Evolutionary conservation across 768 basidiomycete genomes (phyloP).

Genomic region (Trichaptum fuscoviolaceum): DNA sequence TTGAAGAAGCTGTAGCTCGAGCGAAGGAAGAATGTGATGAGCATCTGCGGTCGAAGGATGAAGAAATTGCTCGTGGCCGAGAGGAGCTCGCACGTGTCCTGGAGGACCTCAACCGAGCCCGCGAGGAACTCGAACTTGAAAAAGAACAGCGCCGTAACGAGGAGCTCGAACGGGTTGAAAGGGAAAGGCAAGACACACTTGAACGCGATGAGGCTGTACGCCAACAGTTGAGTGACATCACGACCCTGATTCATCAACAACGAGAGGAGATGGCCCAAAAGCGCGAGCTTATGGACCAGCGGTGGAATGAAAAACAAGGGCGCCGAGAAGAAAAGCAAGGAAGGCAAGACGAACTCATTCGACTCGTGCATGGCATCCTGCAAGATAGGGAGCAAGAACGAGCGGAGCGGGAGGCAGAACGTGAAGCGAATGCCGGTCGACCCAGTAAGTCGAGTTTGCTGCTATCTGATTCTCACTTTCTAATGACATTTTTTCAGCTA

Average conservation of each 20-base stretch:
- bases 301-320: slow-evolving; percentile 56
- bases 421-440: slow-evolving; percentile 45
- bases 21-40: slow-evolving; percentile 46
- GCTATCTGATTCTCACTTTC: slow-evolving; percentile 7
- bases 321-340: slow-evolving; percentile 56
- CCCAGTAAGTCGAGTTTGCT: slow-evolving; percentile 40
- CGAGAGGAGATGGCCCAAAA: slow-evolving; percentile 54
- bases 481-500: slow-evolving; percentile 33
- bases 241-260: slow-evolving; percentile 67
- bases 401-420: slow-evolving; percentile 45
- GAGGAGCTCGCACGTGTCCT: slow-evolving; percentile 51
- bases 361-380: slow-evolving; percentile 55
- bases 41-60: slow-evolving; percentile 12
- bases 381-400: slow-evolving; percentile 51
- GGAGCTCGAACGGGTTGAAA: slow-evolving; percentile 58
- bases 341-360: slow-evolving; percentile 49
- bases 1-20: slow-evolving; percentile 11
- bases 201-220: slow-evolving; percentile 60
- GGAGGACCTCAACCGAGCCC: slow-evolving; percentile 52
- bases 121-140: slow-evolving; percentile 60
- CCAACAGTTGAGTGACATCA: slow-evolving; percentile 62
- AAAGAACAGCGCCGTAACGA: slow-evolving; percentile 50
- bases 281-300: slow-evolving; percentile 52
- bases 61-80: not conserved
- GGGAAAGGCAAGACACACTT: slow-evolving; percentile 47